These are phyloP conservation scores for Protomyces inundatus DNA, from an alignment of 1,139 yeast genomes.

Conservation along the genomic window DNA sequence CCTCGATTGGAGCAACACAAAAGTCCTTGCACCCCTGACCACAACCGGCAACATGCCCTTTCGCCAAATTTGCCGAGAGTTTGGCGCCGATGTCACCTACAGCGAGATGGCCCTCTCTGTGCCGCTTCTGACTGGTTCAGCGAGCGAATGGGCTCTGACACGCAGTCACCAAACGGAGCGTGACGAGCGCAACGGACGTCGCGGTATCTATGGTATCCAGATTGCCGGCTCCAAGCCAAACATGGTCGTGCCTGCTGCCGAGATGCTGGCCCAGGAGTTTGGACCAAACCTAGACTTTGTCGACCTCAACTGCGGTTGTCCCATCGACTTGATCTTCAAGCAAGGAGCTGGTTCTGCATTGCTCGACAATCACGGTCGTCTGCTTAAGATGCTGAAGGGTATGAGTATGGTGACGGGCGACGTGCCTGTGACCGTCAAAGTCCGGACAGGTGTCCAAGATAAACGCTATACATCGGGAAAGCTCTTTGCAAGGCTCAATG, in stretches of 20 bases:
- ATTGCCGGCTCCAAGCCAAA: constrained; percentile 87
- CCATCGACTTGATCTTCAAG: constrained; percentile 71
- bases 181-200: constrained; percentile 16
- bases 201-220: constrained; percentile 73
- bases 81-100: constrained; percentile 91
- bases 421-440: constrained; percentile 83
- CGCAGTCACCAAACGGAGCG: constrained; percentile 77
- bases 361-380: constrained; percentile 79
- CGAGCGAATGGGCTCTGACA: constrained; percentile 96
- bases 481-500: constrained; percentile 62
- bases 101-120: constrained; percentile 90
- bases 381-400: constrained; percentile 71
- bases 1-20: constrained; percentile 61
- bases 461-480: constrained; percentile 78
- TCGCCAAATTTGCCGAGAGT: constrained; percentile 81
- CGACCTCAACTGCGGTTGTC: constrained; percentile 94
- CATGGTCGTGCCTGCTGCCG: constrained; percentile 91
- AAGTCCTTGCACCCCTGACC: constrained; percentile 89
- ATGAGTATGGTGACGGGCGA: constrained; percentile 88
- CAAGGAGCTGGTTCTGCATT: constrained; percentile 90
- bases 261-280: constrained; percentile 51
- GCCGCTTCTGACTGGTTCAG: constrained; percentile 82
- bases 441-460: constrained; percentile 87
- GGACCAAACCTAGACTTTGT: constrained; percentile 50
- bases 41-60: constrained; percentile 96